A percentile compares a stretch with the other conserved stretches of the same genome.
Conservation (phyloP, 208 protist genomes). For the Trypanosoma lewisi region DNA sequence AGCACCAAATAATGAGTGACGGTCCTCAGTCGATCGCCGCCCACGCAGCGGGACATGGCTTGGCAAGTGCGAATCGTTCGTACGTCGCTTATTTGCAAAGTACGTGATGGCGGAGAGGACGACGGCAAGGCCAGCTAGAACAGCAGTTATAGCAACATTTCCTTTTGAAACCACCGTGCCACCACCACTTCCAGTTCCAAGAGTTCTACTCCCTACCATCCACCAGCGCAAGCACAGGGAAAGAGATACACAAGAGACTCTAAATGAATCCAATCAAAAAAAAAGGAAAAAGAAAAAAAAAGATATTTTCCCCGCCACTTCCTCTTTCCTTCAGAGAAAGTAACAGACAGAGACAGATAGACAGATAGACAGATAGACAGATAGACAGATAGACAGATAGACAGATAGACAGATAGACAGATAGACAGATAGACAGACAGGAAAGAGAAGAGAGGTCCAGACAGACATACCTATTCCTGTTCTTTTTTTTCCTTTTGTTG, state of each 20-base stretch:
- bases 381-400: background rate
- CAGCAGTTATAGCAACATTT: conserved; percentile 26
- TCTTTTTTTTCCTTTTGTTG: background rate
- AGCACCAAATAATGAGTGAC: background rate
- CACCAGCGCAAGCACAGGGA: background rate
- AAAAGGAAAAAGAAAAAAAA: conserved; percentile 18
- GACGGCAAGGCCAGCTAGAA: conserved; percentile 32
- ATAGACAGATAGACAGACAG: conserved; percentile 6
- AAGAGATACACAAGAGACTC: too few relatives aligned
- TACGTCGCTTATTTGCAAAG: conserved; percentile 32
- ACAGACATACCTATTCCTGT: background rate
- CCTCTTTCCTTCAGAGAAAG: background rate
- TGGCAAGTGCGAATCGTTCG: conserved; percentile 2
- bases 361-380: too few relatives aligned
- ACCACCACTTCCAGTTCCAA: too few relatives aligned
- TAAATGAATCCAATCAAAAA: background rate
- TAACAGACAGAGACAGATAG: conserved; percentile 2
- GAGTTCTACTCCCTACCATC: background rate
- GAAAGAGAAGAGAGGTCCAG: too few relatives aligned
- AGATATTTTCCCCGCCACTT: conserved; percentile 11
- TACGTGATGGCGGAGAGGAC: conserved; percentile 38
- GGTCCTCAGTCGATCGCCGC: background rate
- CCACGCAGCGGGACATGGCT: background rate
- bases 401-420: background rate
- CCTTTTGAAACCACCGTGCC: conserved; percentile 2